Conservation (phyloP, 1,284 basidiomycete genomes). For the Papiliotrema flavescens region DNA sequence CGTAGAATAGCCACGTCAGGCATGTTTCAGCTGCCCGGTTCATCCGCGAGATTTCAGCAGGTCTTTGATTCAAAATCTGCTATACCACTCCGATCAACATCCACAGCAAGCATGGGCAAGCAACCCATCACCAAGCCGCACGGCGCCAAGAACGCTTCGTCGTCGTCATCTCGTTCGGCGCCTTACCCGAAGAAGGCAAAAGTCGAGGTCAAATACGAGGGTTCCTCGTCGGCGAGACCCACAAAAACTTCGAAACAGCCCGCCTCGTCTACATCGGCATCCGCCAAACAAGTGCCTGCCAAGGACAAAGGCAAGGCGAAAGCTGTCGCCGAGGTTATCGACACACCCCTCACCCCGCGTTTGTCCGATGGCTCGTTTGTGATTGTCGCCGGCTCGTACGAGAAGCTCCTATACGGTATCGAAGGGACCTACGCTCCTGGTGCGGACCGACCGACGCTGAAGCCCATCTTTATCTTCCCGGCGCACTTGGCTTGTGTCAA, state of each 20-base stretch:
- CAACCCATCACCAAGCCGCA: constrained; percentile 14
- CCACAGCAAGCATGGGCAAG: constrained; percentile 31
- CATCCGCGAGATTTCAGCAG: neutral
- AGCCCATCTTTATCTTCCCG: constrained; percentile 91
- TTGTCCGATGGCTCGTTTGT: constrained; percentile 59
- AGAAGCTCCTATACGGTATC: constrained; percentile 90
- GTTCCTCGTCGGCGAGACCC: constrained; percentile 7
- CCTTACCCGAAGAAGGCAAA: constrained; percentile 32
- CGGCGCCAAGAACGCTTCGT: constrained; percentile 3
- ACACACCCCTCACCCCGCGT: neutral
- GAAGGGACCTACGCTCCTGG: constrained; percentile 57
- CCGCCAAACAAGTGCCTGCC: neutral
- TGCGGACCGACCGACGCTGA: constrained; percentile 50
- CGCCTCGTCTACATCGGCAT: neutral
- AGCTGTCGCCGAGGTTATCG: constrained; percentile 1
- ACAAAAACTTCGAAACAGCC: neutral
- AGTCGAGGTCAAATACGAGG: constrained; percentile 41
- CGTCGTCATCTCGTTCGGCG: constrained; percentile 3
- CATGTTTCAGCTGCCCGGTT: neutral
- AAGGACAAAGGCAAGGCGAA: constrained; percentile 31
- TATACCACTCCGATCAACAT: neutral
- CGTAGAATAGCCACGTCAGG: no score
- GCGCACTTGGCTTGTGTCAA: constrained; percentile 92
- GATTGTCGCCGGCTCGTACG: constrained; percentile 86
- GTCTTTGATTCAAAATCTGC: neutral